Conservation (phyloP, 1,139 yeast genomes). For the Candida mesenterica region DNA sequence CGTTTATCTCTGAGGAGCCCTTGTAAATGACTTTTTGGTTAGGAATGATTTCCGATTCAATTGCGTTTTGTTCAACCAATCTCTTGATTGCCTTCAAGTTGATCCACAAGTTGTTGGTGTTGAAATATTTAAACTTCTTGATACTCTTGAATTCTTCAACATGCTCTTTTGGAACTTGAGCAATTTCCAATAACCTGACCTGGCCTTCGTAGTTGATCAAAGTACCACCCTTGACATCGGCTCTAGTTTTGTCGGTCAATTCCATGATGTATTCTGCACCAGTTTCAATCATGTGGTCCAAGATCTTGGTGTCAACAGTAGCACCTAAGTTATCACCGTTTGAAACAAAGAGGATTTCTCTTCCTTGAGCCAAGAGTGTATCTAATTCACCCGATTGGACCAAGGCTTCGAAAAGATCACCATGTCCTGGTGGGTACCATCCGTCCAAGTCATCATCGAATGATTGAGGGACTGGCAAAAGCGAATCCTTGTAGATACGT, state of each 20-base stretch:
- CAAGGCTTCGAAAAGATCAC: constrained; percentile 91
- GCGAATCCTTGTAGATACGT: constrained; percentile 89
- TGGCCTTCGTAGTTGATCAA: constrained; percentile 93
- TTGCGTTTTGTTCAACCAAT: constrained; percentile 78
- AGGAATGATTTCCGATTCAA: constrained; percentile 93
- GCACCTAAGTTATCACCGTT: constrained; percentile 99
- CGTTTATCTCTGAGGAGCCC: constrained; percentile 78
- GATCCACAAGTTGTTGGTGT: constrained; percentile 97
- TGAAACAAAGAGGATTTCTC: constrained; percentile 91
- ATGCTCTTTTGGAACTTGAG: constrained; percentile 98
- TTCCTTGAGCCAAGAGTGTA: constrained; percentile 85
- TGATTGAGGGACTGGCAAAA: constrained; percentile 86
- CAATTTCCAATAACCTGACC: constrained; percentile 92
- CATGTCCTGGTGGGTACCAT: constrained; percentile 99
- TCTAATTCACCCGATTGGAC: constrained; percentile 91
- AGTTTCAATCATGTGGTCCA: constrained; percentile 90
- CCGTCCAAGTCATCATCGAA: constrained; percentile 73
- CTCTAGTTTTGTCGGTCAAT: constrained; percentile 96
- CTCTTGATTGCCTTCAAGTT: constrained; percentile 92
- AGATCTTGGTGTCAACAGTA: constrained; percentile 87
- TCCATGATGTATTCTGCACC: constrained; percentile 97
- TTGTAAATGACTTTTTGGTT: constrained; percentile 79
- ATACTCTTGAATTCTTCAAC: constrained; percentile 97
- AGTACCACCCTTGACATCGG: constrained; percentile 99
- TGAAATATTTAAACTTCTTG: constrained; percentile 96